Base-by-base conservation (phyloP, 345 rosid genomes). In the Excoecaria agallocha region DNA sequence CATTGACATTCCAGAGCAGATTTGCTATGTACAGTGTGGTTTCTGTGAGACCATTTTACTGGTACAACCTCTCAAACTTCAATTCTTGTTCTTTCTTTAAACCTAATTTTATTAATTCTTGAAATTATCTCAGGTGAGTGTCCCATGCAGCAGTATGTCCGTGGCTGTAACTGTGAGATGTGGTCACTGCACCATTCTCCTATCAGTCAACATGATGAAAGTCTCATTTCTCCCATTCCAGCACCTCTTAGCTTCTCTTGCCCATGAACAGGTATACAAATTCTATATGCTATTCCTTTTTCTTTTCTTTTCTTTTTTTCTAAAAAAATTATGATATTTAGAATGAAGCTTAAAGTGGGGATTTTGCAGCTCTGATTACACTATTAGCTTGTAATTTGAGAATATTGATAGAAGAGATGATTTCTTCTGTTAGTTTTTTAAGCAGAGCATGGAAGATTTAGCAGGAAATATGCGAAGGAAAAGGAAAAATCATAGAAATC, bases 21-120 rank as follows among this genome's bases (percentile, higher is more conserved):
- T 95, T 79, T 95, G 94, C 84, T 91, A 93, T 76, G 97, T 95
- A n/a, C 94, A 93, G 77, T 95, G 98, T 79, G 96, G 98, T 58
- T 93, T 88, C 80, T 91, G 98, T 86, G 85, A 87, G 80, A 95
- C 99, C 78, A 87, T 93, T 80, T 85, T 95, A 72, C 90, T 93
- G 87, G 99, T 95, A 68, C 12, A 50, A 59, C 6, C 30, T 24
- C 66, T 16, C 5, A 10, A 20, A 35, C 25, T 13, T 59, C 12
- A 22, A 22, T 2, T 61, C 55, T 25, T 17, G 6, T 49, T 45
- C 24, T 66, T 22, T 45, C 1, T 12, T 22, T 43, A 3, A 24
- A 43, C 24, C 10, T 13, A 13, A 1, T 25, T 15, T 57, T 60
- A 13, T 46, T 3, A 45, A 3, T 45, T 38, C 10, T 19, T 41